Evolutionary conservation across 495 filamentous ascomycete species (phyloP).

Genomic region (Barbatosphaeria neglecta): DNA sequence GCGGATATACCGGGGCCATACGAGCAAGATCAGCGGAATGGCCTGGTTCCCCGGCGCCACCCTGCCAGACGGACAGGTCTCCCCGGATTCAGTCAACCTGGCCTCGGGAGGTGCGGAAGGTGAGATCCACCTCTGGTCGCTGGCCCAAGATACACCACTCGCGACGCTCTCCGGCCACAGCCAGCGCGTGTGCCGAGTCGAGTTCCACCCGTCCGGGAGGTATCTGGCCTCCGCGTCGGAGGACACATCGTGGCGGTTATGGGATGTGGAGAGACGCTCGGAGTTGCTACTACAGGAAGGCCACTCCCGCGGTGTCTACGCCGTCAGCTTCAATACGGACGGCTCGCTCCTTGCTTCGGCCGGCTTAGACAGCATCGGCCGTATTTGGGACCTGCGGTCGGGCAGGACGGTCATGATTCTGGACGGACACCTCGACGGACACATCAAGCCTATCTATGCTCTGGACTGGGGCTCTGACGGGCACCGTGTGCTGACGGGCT

Average conservation of each 20-base stretch:
- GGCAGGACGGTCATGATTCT: slow-evolving; percentile 93
- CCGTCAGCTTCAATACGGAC: slow-evolving; percentile 78
- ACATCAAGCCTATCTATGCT: slow-evolving; percentile 85
- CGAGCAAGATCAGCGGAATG: slow-evolving; percentile 76
- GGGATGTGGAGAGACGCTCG: slow-evolving; percentile 77
- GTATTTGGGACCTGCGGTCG: slow-evolving; percentile 93
- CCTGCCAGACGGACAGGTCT: slow-evolving; percentile 53
- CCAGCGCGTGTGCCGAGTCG: slow-evolving; percentile 77
- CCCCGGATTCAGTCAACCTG: slow-evolving; percentile 65
- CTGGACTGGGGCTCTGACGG: slow-evolving; percentile 89
- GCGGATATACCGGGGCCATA: slow-evolving; percentile 65
- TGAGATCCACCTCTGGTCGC: slow-evolving; percentile 80
- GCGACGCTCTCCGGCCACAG: slow-evolving; percentile 77
- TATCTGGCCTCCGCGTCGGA: slow-evolving; percentile 90
- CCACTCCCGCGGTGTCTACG: slow-evolving; percentile 83
- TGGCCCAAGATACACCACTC: slow-evolving; percentile 70
- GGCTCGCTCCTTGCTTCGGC: slow-evolving; percentile 83
- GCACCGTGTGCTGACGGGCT: slow-evolving; percentile 75
- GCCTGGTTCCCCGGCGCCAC: slow-evolving; percentile 85
- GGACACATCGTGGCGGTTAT: slow-evolving; percentile 94
- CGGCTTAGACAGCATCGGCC: slow-evolving; percentile 84
- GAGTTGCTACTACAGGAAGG: slow-evolving; percentile 90
- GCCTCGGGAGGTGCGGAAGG: slow-evolving; percentile 89
- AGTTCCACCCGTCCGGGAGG: slow-evolving; percentile 85
- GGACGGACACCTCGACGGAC: slow-evolving; percentile 68